A percentile compares a stretch with the other conserved stretches of the same genome.
phyloP scores from a whole-genome alignment of 805 yeast species.

The Yarrowia sp. region DNA sequence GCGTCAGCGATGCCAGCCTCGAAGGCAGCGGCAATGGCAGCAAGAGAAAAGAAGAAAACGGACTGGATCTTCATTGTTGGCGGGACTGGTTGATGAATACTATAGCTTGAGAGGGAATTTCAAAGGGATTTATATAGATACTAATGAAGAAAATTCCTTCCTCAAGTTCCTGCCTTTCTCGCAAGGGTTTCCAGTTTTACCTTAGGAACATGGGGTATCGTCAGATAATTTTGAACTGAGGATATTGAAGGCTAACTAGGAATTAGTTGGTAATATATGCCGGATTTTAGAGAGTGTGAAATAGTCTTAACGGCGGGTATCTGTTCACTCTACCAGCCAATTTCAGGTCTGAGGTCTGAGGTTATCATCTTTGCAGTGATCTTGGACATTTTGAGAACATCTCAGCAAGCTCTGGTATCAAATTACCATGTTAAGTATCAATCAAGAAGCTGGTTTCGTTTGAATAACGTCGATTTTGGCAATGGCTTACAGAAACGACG shows the following conservation, averaged over 20 bases:
- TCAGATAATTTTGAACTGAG: neutral
- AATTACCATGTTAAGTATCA: no score
- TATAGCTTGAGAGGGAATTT: neutral
- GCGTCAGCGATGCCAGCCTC: neutral
- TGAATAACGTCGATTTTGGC: no score
- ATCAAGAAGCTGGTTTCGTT: no score
- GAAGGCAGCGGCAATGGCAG: slow-evolving; percentile 9
- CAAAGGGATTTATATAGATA: neutral
- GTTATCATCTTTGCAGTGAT: no score
- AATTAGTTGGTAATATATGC: neutral
- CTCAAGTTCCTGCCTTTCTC: neutral
- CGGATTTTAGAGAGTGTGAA: no score
- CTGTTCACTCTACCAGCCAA: no score
- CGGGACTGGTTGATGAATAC: neutral
- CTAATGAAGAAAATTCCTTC: neutral
- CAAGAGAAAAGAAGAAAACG: slow-evolving; percentile 12
- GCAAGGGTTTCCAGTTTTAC: neutral
- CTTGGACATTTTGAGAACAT: no score
- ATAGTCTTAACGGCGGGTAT: no score
- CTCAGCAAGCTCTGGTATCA: no score
- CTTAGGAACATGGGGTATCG: neutral
- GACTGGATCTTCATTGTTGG: slow-evolving; percentile 1
- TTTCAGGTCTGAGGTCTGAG: no score
- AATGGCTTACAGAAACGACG: neutral
- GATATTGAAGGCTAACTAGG: neutral